These are phyloP conservation scores for Aspergillus spinulosporus DNA, from an alignment of 2,329 filamentous ascomycete genomes.

Conservation along the genomic window DNA sequence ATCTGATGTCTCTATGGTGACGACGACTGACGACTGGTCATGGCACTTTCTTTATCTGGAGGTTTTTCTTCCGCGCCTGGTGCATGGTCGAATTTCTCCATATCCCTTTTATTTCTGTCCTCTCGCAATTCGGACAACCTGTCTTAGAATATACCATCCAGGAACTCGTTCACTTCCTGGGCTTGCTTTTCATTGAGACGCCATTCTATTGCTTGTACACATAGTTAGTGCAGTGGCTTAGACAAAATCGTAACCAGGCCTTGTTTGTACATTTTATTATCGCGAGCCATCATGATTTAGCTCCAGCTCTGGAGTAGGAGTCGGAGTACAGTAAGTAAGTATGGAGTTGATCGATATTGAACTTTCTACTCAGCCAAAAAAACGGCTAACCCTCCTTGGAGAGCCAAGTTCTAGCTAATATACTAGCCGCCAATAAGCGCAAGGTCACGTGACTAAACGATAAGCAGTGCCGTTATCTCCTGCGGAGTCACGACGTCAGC, in stretches of 20 bases:
- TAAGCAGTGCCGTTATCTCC: constrained; percentile 18
- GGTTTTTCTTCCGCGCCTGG: constrained; percentile 23
- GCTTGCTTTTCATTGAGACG: constrained; percentile 11
- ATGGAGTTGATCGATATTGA: too few species aligned
- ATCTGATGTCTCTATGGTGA: constrained; percentile 16
- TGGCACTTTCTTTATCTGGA: constrained; percentile 16
- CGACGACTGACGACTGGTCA: constrained; percentile 25
- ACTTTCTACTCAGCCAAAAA: too few species aligned
- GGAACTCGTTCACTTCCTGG: constrained; percentile 28
- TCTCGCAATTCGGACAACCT: constrained; percentile 26
- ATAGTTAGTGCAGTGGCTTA: constrained; percentile 17
- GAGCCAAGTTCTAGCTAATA: too few species aligned
- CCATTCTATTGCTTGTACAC: constrained; percentile 22
- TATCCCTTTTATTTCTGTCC: constrained; percentile 18
- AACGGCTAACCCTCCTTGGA: too few species aligned
- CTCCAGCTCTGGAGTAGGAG: too few species aligned
- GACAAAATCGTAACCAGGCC: not conserved
- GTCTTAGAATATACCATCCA: constrained; percentile 38
- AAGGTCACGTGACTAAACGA: constrained; percentile 19
- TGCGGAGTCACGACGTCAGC: constrained; percentile 6
- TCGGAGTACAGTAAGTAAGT: too few species aligned
- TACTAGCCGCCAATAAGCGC: constrained; percentile 2
- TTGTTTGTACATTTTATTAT: not conserved
- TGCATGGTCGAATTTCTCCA: constrained; percentile 20
- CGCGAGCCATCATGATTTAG: too few species aligned